Percentiles rank a stretch among this genome's conserved stretches.
Evolutionary conservation across 306 rosid species (phyloP).

Genomic region (Sesbania bispinosa): DNA sequence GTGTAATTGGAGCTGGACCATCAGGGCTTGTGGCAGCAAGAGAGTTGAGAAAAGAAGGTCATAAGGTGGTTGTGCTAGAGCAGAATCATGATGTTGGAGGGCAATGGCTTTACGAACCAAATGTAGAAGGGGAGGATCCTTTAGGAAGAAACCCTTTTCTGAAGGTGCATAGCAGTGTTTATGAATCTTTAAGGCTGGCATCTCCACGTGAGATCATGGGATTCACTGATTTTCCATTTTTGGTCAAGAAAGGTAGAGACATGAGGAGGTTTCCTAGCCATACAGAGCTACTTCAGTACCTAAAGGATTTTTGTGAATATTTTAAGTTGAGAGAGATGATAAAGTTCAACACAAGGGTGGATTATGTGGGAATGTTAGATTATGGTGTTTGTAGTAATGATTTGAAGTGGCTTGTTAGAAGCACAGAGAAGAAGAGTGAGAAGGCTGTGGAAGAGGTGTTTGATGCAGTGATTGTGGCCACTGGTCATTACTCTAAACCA

Average conservation of each 20-base stretch:
- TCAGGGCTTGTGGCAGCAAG: constrained; percentile 84
- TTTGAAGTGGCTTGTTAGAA: constrained; percentile 74
- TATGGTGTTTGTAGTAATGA: constrained; percentile 45
- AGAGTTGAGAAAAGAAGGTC: constrained; percentile 86
- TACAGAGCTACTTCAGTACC: constrained; percentile 55
- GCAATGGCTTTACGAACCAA: constrained; percentile 82
- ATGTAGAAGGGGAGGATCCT: constrained; percentile 62
- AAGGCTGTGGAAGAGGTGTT: constrained; percentile 59
- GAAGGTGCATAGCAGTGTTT: constrained; percentile 73
- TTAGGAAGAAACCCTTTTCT: constrained; percentile 51
- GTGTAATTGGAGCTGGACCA: constrained; percentile 93
- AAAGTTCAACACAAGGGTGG: constrained; percentile 75
- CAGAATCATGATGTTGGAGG: constrained; percentile 91
- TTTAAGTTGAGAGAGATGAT: constrained; percentile 75
- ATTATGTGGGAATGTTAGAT: constrained; percentile 64
- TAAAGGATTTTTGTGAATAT: constrained; percentile 64
- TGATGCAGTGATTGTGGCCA: constrained; percentile 91
- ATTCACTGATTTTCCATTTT: constrained; percentile 76
- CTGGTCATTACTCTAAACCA: constrained; percentile 86
- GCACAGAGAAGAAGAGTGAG: constrained; percentile 42
- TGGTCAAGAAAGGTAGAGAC: constrained; percentile 73
- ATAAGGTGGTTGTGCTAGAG: constrained; percentile 57
- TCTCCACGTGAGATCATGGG: constrained; percentile 94
- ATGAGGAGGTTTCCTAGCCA: constrained; percentile 86
- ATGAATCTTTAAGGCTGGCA: constrained; percentile 59